A percentile compares a stretch with the other conserved stretches of the same genome.
Conservation (phyloP, 1,284 basidiomycete species). For the Blastosporella zonata region DNA sequence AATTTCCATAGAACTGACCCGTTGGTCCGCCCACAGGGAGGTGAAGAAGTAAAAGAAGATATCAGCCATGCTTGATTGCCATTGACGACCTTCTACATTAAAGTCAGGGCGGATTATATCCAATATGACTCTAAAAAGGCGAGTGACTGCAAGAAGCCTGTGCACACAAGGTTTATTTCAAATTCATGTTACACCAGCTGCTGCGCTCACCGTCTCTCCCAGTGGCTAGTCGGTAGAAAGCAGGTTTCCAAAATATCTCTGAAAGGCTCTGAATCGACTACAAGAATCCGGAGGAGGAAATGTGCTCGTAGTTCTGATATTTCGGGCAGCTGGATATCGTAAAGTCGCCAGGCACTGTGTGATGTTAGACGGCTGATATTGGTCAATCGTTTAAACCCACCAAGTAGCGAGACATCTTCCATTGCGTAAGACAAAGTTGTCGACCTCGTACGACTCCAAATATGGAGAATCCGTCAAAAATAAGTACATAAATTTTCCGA, state of each 20-base stretch:
- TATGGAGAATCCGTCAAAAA: slow-evolving; percentile 57
- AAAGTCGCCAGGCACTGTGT: slow-evolving; percentile 62
- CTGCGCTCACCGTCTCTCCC: slow-evolving; percentile 40
- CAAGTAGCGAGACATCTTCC: slow-evolving; percentile 51
- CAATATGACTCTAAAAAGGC: slow-evolving; percentile 59
- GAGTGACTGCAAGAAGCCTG: slow-evolving; percentile 42
- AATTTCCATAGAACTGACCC: slow-evolving; percentile 34
- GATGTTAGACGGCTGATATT: not conserved
- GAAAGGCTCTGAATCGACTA: slow-evolving; percentile 61
- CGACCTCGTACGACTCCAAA: slow-evolving; percentile 61
- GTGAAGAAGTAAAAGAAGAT: slow-evolving; percentile 60
- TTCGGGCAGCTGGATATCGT: slow-evolving; percentile 52
- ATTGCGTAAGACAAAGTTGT: slow-evolving; percentile 68
- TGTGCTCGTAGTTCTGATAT: slow-evolving; percentile 49
- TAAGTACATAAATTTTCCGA: slow-evolving; percentile 60
- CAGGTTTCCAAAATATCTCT: slow-evolving; percentile 42
- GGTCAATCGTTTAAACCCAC: slow-evolving; percentile 33
- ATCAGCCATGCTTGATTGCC: slow-evolving; percentile 56
- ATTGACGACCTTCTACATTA: slow-evolving; percentile 59
- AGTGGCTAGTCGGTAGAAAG: slow-evolving; percentile 34
- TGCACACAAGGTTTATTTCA: not conserved
- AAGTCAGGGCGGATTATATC: slow-evolving; percentile 63
- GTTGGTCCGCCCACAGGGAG: slow-evolving; percentile 61
- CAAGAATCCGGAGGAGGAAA: slow-evolving; percentile 56
- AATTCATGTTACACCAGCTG: not conserved